phyloP scores from a whole-genome alignment of 2,329 filamentous ascomycete genomes.

The Knufia fluminis region DNA sequence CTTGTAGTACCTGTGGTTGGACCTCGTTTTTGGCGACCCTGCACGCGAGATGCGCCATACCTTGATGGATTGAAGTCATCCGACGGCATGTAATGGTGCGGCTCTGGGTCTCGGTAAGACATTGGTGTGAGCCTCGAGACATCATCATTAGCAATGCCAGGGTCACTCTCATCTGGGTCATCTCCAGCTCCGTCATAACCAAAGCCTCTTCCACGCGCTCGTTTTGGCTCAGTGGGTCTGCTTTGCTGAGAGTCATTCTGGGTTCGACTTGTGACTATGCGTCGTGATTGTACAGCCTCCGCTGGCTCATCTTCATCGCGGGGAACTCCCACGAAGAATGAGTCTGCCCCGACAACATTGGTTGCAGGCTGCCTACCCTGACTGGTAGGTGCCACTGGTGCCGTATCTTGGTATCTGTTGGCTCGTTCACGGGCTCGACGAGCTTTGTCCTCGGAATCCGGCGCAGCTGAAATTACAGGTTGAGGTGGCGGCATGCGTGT shows the following conservation, averaged over 20 bases:
- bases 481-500: background rate
- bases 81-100: background rate
- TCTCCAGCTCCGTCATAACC: background rate
- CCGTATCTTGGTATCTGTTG: background rate
- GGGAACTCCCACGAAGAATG: conserved; percentile 2
- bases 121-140: background rate
- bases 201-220: background rate
- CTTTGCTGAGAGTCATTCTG: background rate
- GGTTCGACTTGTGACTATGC: no score
- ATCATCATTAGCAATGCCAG: background rate
- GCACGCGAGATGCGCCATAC: background rate
- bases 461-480: background rate
- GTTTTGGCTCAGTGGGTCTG: background rate
- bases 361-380: background rate
- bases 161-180: background rate
- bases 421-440: background rate
- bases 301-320: background rate
- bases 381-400: background rate
- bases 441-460: background rate
- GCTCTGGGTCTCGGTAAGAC: background rate
- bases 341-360: background rate
- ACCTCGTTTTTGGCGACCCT: background rate
- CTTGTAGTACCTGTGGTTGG: background rate
- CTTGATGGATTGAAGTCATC: background rate
- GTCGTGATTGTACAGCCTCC: background rate